Base-by-base conservation (phyloP, 169 alveolate species). In the Plasmodium sp. region DNA sequence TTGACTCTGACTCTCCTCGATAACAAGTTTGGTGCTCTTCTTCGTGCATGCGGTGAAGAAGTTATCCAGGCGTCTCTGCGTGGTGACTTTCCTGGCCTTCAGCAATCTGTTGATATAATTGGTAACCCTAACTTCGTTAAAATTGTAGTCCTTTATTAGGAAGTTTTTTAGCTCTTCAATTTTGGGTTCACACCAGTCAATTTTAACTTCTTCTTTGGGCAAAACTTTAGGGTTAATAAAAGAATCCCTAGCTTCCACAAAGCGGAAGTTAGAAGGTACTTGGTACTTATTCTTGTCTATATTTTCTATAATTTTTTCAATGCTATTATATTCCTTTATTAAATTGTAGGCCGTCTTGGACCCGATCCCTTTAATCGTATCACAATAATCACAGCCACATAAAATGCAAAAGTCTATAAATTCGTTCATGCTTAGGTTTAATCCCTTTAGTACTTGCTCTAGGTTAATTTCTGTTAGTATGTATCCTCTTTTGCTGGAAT, bases 341-440 rank as follows among this genome's bases (percentile, higher is more conserved):
- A 98, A 94, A 54, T 97, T 97, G 95, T 96, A 98, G n/a, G 99
- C 99, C 12, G 98, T 99, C 72, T 96, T 96, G 33, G 99, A 99
- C 9, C 99, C 99, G 16, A 99, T 97, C 0, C 99, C 99, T 93
- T 97, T 96, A 72, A 99, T 95, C 9, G 99, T 98, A 77, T 97
- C 98, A 94, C 99, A 97, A 95, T 99, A 99, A 96, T 99, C 99
- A 83, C 99, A 99, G 22, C 99, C 99, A 95, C 99, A 98, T 81
- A 99, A 96, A 18, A 99, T 99, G 96, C 99, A 99, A 79, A 99
- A 97, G 94, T 99, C 99, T n/a, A 98, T 97, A 93, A 99, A 99
- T 96, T 98, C 98, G 48, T 98, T 98, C 98, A 97, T 97, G 54
- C 97, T 97, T 83, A 98, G 83, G 27, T 96, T 85, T 91, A 98